Conservation (phyloP, 345 rosid species). For the Pistacia vera region DNA sequence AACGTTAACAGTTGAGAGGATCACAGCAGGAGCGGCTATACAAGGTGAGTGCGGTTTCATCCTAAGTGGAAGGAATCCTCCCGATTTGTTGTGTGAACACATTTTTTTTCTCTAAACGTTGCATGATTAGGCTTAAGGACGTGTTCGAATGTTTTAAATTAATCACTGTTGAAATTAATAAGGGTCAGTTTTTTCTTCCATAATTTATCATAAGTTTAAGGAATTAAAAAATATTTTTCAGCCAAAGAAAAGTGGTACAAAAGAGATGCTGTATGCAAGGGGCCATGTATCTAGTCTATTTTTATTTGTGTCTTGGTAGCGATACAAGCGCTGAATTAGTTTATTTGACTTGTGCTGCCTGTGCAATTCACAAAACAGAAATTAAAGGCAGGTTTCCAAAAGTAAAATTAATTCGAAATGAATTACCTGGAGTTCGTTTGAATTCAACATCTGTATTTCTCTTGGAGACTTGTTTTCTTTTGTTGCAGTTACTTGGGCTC, state of each 20-base stretch:
- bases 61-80: slow-evolving; percentile 2
- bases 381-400: background rate
- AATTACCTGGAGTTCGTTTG: background rate
- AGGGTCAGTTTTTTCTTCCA: no score
- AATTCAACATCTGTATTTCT: background rate
- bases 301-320: background rate
- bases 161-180: background rate
- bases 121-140: background rate
- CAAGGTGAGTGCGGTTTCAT: slow-evolving; percentile 57
- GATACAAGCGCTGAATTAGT: background rate
- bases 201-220: no score
- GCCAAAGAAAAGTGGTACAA: background rate
- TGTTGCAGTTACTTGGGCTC: slow-evolving; percentile 85
- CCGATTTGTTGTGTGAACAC: background rate
- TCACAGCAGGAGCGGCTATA: slow-evolving; percentile 88
- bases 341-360: background rate
- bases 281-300: background rate
- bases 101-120: background rate
- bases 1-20: slow-evolving; percentile 87
- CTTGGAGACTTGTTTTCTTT: slow-evolving; percentile 10
- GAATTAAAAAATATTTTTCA: background rate
- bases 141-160: background rate
- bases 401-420: background rate
- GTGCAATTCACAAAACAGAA: background rate
- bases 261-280: background rate